Conservation (phyloP, 768 basidiomycete genomes). For the Cubamyces sp. region DNA sequence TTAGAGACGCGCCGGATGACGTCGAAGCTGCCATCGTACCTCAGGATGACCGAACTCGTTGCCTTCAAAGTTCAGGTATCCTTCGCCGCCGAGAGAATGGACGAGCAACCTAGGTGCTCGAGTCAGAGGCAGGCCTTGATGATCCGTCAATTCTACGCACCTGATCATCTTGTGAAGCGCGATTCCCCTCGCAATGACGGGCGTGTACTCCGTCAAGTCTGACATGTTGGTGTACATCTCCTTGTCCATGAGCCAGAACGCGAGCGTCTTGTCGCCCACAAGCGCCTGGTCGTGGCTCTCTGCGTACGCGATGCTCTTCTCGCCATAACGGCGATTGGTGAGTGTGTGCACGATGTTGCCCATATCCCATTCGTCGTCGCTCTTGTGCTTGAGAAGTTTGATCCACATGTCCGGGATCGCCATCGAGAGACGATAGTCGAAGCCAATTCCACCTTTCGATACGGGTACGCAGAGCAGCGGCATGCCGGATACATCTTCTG, state of each 20-base stretch:
- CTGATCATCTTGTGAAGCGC: slow-evolving; percentile 98
- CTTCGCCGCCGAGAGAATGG: slow-evolving; percentile 94
- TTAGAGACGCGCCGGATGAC: slow-evolving; percentile 4
- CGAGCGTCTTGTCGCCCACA: slow-evolving; percentile 97
- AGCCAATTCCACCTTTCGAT: slow-evolving; percentile 86
- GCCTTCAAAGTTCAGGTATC: slow-evolving; percentile 96
- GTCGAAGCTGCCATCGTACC: slow-evolving; percentile 43
- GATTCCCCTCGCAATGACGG: slow-evolving; percentile 84
- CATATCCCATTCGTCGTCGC: slow-evolving; percentile 88
- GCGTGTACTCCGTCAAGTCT: slow-evolving; percentile 79
- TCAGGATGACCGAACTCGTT: slow-evolving; percentile 99
- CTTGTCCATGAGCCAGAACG: slow-evolving; percentile 99
- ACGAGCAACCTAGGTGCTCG: slow-evolving; percentile 68
- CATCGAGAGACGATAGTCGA: slow-evolving; percentile 98
- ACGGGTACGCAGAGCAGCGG: slow-evolving; percentile 87
- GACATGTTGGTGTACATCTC: slow-evolving; percentile 99
- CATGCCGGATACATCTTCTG: slow-evolving; percentile 99
- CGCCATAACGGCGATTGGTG: slow-evolving; percentile 85
- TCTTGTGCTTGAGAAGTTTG: slow-evolving; percentile 92
- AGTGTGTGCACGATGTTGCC: slow-evolving; percentile 86
- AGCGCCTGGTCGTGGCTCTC: slow-evolving; percentile 98
- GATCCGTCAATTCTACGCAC: slow-evolving; percentile 44
- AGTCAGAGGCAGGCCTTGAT: neutral
- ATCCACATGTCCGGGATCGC: slow-evolving; percentile 99
- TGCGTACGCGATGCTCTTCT: slow-evolving; percentile 91